A percentile compares a stretch with the other conserved stretches of the same genome.
Conservation (phyloP, 371 early-diverging fungal species). For the Apophysomyces ossiformis region DNA sequence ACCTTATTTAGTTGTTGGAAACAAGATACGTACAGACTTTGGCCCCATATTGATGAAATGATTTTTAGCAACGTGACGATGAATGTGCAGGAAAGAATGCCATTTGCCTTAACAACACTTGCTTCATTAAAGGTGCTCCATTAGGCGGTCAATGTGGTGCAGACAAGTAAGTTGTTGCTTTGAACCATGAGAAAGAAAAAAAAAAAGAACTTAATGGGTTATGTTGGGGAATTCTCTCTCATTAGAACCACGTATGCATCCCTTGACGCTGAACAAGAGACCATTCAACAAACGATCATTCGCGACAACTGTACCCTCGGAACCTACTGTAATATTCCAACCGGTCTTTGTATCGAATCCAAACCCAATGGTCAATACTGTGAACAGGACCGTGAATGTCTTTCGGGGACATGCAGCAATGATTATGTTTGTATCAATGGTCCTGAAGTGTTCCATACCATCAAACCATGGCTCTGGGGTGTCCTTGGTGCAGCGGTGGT, state of each 20-base stretch:
- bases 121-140: slow-evolving; percentile 47
- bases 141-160: slow-evolving; percentile 49
- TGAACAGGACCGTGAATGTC: slow-evolving; percentile 49
- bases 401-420: slow-evolving; percentile 45
- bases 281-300: slow-evolving; percentile 41
- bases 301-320: slow-evolving; percentile 53
- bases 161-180: slow-evolving; percentile 39
- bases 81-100: slow-evolving; percentile 42
- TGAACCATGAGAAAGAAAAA: no score
- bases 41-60: no score
- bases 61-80: slow-evolving; percentile 49
- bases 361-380: slow-evolving; percentile 28
- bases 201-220: no score
- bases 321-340: slow-evolving; percentile 31
- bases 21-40: no score
- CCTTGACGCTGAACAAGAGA: slow-evolving; percentile 32
- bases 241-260: slow-evolving; percentile 30
- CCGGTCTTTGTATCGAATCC: slow-evolving; percentile 32
- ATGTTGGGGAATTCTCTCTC: not conserved
- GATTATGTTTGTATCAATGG: slow-evolving; percentile 38
- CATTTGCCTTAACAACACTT: slow-evolving; percentile 51
- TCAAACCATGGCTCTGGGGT: slow-evolving; percentile 49
- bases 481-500: slow-evolving; percentile 37
- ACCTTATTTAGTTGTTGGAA: not conserved
- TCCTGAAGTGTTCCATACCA: slow-evolving; percentile 49